Evolutionary conservation across 345 rosid genomes (phyloP).

Genomic region (Corchorus olitorius): DNA sequence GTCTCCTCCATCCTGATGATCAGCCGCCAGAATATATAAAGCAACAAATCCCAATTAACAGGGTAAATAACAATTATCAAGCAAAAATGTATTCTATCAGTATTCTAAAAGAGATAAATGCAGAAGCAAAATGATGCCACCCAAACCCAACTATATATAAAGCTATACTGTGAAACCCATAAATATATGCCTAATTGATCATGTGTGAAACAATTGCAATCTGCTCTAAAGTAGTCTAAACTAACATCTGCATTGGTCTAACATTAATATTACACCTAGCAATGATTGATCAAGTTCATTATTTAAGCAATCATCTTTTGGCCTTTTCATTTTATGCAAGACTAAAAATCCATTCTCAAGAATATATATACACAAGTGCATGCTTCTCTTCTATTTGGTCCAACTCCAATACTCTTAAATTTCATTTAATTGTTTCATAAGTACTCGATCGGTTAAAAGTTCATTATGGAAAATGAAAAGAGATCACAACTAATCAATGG

Average conservation of each 20-base stretch:
- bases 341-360: neutral
- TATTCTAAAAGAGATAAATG: neutral
- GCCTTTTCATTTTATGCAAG: neutral
- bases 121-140: neutral
- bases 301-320: neutral
- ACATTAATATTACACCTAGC: neutral
- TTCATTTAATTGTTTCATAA: neutral
- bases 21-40: neutral
- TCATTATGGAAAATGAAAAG: neutral
- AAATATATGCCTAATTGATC: too few species aligned
- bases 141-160: neutral
- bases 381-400: neutral
- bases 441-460: neutral
- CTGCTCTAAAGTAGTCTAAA: neutral
- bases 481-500: neutral
- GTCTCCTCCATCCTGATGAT: neutral
- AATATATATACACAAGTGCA: neutral
- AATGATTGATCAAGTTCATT: neutral
- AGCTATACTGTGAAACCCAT: too few species aligned
- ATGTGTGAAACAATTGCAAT: slow-evolving; percentile 1
- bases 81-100: neutral
- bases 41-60: neutral
- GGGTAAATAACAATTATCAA: too few species aligned
- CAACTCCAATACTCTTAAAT: neutral
- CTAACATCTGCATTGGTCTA: neutral